A percentile compares a stretch with the other conserved stretches of the same genome.
phyloP scores from a whole-genome alignment of 257 asterid genomes.

The Cordia subcordata region DNA sequence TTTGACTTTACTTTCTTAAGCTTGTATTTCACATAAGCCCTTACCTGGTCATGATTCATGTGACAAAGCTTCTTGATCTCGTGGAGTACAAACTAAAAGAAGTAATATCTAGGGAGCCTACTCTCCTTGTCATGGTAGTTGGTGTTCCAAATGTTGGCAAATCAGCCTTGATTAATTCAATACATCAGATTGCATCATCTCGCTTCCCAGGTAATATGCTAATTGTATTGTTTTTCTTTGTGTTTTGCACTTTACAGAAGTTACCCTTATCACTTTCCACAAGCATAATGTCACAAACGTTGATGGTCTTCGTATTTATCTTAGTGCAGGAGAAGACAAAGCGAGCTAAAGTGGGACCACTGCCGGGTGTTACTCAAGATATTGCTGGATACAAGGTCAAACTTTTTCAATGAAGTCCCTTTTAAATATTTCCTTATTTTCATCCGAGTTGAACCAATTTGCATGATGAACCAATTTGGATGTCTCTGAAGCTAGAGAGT shows the following conservation, averaged over 20 bases:
- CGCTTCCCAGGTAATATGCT: conserved; percentile 71
- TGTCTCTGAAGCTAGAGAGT: too few species aligned
- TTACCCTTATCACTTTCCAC: neutral
- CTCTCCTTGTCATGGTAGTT: conserved; percentile 85
- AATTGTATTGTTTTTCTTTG: conserved; percentile 8
- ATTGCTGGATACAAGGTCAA: conserved; percentile 91
- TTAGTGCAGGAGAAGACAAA: conserved; percentile 88
- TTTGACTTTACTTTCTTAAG: neutral
- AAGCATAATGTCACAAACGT: conserved; percentile 5
- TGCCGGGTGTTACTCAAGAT: conserved; percentile 98
- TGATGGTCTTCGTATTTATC: conserved; percentile 32
- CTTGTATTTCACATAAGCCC: conserved; percentile 4
- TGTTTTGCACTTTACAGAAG: neutral
- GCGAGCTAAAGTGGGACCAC: conserved; percentile 87
- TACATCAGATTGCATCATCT: conserved; percentile 73
- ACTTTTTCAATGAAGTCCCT: too few species aligned
- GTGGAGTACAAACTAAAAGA: conserved; percentile 88
- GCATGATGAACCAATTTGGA: neutral
- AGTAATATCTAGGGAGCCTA: conserved; percentile 71
- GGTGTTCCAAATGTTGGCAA: conserved; percentile 99
- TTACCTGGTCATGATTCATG: conserved; percentile 27
- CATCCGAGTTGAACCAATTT: neutral
- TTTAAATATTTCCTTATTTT: neutral
- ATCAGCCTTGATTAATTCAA: conserved; percentile 78
- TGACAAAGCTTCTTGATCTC: conserved; percentile 72